Conservation (phyloP, 1,284 basidiomycete genomes). For the Mycena sp. region DNA sequence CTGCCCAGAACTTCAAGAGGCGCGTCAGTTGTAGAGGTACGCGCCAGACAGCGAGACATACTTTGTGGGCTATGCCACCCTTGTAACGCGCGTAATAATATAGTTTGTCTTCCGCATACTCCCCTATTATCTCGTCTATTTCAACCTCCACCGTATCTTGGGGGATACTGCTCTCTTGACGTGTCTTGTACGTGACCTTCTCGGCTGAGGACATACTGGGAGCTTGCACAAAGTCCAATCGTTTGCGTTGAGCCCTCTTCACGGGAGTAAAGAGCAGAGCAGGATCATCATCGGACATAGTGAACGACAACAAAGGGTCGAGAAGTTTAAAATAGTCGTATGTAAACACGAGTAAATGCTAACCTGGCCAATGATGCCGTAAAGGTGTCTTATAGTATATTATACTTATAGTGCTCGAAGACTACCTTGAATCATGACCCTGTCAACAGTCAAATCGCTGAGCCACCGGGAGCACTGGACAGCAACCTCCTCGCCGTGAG, state of each 20-base stretch:
- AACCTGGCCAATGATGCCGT: too few relatives aligned
- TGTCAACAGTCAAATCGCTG: not conserved
- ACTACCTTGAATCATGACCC: too few relatives aligned
- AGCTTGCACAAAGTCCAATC: slow-evolving; percentile 42
- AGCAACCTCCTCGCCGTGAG: slow-evolving; percentile 60
- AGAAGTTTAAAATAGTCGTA: not conserved
- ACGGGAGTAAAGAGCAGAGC: slow-evolving; percentile 23
- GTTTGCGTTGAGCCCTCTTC: slow-evolving; percentile 5
- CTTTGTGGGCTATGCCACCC: slow-evolving; percentile 69
- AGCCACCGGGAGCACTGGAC: slow-evolving; percentile 61
- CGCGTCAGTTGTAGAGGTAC: slow-evolving; percentile 37
- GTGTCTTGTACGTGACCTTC: slow-evolving; percentile 52
- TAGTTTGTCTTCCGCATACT: slow-evolving; percentile 51
- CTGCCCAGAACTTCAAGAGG: slow-evolving; percentile 51
- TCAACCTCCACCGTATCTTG: slow-evolving; percentile 43
- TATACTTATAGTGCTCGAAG: too few relatives aligned
- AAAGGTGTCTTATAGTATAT: too few relatives aligned
- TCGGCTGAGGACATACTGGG: slow-evolving; percentile 48
- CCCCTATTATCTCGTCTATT: slow-evolving; percentile 66
- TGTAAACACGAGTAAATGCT: too few relatives aligned
- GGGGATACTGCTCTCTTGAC: slow-evolving; percentile 43
- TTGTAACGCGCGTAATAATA: slow-evolving; percentile 70
- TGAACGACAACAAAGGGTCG: not conserved
- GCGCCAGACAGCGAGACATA: slow-evolving; percentile 40
- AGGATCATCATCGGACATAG: slow-evolving; percentile 17